A percentile compares a stretch with the other conserved stretches of the same genome.
phyloP scores from a whole-genome alignment of 2,329 filamentous ascomycete genomes.

The Pestalotiopsis sp. region DNA sequence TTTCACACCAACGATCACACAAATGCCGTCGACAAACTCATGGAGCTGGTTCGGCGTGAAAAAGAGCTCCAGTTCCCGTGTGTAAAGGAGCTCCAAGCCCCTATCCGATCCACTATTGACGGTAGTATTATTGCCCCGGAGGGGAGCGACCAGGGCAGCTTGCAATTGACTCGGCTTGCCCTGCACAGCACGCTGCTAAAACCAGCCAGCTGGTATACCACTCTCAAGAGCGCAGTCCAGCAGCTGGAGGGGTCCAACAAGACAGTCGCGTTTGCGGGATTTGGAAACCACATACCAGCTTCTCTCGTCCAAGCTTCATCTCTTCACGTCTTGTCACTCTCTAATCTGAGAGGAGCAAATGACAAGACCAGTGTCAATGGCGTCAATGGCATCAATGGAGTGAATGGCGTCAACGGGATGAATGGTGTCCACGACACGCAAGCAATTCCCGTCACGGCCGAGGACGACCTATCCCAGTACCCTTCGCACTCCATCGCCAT shows the following conservation, averaged over 20 bases:
- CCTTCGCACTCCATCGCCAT: slow-evolving; percentile 31
- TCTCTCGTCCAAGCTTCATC: not conserved
- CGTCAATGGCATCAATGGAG: not conserved
- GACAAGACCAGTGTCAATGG: not conserved
- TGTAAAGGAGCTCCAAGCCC: not conserved
- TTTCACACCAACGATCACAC: slow-evolving; percentile 16
- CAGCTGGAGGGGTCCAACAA: not conserved
- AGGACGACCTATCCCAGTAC: slow-evolving; percentile 7
- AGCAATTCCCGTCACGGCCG: too few species aligned
- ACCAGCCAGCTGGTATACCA: not conserved
- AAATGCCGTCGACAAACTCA: slow-evolving; percentile 2
- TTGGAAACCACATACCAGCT: slow-evolving; percentile 7
- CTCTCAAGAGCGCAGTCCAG: not conserved
- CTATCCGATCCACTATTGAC: not conserved
- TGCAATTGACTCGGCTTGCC: not conserved
- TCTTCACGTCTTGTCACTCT: not conserved
- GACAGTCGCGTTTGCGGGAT: not conserved
- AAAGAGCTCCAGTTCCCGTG: not conserved
- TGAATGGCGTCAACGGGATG: not conserved
- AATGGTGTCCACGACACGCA: too few species aligned
- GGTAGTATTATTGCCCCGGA: not conserved
- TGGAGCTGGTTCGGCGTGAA: not conserved
- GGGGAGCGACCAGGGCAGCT: not conserved
- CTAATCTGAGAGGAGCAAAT: not conserved
- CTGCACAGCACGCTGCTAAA: not conserved